phyloP scores from a whole-genome alignment of 2,329 filamentous ascomycete genomes.

The Arthroderma sp. region DNA sequence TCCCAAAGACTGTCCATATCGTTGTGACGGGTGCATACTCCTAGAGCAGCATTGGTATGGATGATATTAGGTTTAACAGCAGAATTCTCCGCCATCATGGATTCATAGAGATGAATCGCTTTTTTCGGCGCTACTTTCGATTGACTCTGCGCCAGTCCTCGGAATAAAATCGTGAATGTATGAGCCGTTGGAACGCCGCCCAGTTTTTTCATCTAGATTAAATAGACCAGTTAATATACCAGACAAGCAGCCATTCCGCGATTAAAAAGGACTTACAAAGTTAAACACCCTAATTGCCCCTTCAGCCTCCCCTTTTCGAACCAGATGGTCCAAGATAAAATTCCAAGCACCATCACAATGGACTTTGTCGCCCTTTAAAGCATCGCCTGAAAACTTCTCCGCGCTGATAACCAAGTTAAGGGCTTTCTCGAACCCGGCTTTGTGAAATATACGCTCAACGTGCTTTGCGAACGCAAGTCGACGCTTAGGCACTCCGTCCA shows the following conservation, averaged over 20 bases:
- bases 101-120: conserved; percentile 64
- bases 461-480: too few relatives aligned
- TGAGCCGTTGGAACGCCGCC: conserved; percentile 64
- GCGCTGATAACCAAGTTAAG: too few relatives aligned
- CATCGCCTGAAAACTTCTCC: too few relatives aligned
- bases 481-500: too few relatives aligned
- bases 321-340: conserved; percentile 58
- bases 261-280: conserved; percentile 45
- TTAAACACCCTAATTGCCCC: conserved; percentile 73
- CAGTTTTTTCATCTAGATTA: conserved; percentile 78
- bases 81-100: conserved; percentile 51
- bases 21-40: conserved; percentile 59
- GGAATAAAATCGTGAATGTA: conserved; percentile 74
- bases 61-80: conserved; percentile 59
- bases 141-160: conserved; percentile 48
- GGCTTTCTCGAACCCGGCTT: too few relatives aligned
- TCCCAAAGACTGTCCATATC: conserved; percentile 73
- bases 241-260: not conserved
- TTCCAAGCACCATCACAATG: conserved; percentile 76
- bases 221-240: conserved; percentile 3
- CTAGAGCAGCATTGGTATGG: conserved; percentile 79
- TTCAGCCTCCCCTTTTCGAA: conserved; percentile 48
- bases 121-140: conserved; percentile 49
- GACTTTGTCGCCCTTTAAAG: conserved; percentile 41
- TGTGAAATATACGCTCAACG: too few relatives aligned